Conservation (phyloP, 805 yeast species). For the Schizosaccharomyces pombe region ASM294v3 CU329670.1:371001-371500, state of each 20-base stretch:
- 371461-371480: conserved; percentile 4
- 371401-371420: conserved; percentile 50
- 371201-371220: conserved; percentile 45
- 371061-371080: conserved; percentile 21
- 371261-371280: neutral
- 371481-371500: conserved; percentile 43
- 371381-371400: conserved; percentile 39
- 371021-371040: conserved; percentile 9
- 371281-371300: neutral
- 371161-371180: conserved; percentile 39
- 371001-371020: conserved; percentile 6
- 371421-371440: conserved; percentile 47
- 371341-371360: conserved; percentile 62
- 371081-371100: conserved; percentile 44
- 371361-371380: conserved; percentile 55
- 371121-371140: conserved; percentile 15
- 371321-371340: conserved; percentile 56
- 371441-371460: conserved; percentile 44
- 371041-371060: conserved; percentile 7
- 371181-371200: conserved; percentile 34
- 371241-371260: conserved; percentile 33
- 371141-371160: conserved; percentile 27
- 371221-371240: conserved; percentile 46
- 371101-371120: neutral
- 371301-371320: conserved; percentile 24